Base-by-base conservation (phyloP, 2,329 filamentous ascomycete genomes). In the Trichophyton benhamiae region DNA sequence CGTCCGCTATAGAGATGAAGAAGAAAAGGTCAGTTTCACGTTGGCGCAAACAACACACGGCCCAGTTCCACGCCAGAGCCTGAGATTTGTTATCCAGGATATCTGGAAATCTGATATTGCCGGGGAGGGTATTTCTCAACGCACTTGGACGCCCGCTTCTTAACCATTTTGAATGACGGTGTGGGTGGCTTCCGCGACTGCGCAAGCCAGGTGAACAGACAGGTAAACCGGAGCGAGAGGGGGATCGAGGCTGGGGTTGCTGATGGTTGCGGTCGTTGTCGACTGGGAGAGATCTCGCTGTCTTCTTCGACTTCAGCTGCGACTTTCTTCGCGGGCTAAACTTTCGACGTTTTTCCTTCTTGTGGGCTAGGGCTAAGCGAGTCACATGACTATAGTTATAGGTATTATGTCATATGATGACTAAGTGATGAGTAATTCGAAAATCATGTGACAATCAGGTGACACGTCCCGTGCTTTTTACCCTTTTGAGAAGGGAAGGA, bases 141-240 rank as follows among this genome's bases (percentile, higher is more conserved):
- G 76, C 84, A 87, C 84, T 87, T 87, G 80, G 83, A 85, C 75
- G 85, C 83, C 77, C 85, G 81, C 82, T 87, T 87, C 82, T 87
- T 87, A 79, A 87, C 84, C 85, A 87, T 87, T 75, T 76, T 86
- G 78, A 78, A 79, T 38, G 78, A 77, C 60, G 55, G 62, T 63
- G 60, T 52, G 27, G 25, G 60, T 61, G 30, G 58, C 52, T 61
- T 62, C 27, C 20, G 64, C 61, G 38, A 63, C 46, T 59, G 44
- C 48, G 53, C 58, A 61, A 58, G 55, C 33, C 33, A 38, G 30
- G 22, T 30, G 30, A 33, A 58, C 52, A 57, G 33, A 25, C 33
- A 33, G 27, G 3, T 30, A 57, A 38, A 57, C 52, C 52, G 55
- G 55, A 62, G 48, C 44, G 58, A 58, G 49, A 59, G 57, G 30